A percentile compares a stretch with the other conserved stretches of the same genome.
phyloP scores from a whole-genome alignment of 495 filamentous ascomycete species.

The Trichoderma reesei region DNA sequence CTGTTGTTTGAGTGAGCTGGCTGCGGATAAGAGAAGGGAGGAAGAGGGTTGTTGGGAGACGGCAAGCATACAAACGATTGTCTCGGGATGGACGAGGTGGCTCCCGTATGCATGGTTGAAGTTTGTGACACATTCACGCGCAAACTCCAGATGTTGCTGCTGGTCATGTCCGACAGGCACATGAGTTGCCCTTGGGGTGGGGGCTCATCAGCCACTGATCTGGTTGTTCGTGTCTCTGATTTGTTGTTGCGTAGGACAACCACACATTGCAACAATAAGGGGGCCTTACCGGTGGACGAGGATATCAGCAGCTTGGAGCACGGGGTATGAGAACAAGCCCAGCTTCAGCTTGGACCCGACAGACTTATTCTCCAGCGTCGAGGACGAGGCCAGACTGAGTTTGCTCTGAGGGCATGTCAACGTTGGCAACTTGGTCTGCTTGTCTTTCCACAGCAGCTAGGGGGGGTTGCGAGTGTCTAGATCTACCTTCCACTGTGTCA shows the following conservation, averaged over 20 bases:
- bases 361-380: conserved; percentile 39
- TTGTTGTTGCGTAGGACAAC: too few relatives aligned
- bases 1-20: not conserved
- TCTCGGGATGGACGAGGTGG: conserved; percentile 59
- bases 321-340: conserved; percentile 93
- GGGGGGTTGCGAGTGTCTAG: not conserved
- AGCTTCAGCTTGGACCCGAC: conserved; percentile 58
- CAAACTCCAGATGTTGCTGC: conserved; percentile 85
- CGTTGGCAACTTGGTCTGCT: not conserved
- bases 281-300: conserved; percentile 65
- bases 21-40: not conserved
- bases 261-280: too few relatives aligned
- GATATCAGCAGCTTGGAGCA: conserved; percentile 92
- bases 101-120: conserved; percentile 68
- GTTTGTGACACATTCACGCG: conserved; percentile 67
- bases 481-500: conserved; percentile 96
- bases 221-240: not conserved
- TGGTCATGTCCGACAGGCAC: conserved; percentile 96
- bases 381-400: conserved; percentile 47
- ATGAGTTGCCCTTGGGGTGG: conserved; percentile 61
- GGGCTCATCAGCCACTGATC: not conserved
- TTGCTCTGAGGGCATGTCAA: conserved; percentile 48
- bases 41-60: not conserved
- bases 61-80: conserved; percentile 56
- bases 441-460: not conserved